Evolutionary conservation across 2,329 filamentous ascomycete genomes (phyloP), one percentile per base, ranked within the genome.

Genomic region (Aspergillus sp.): DNA sequence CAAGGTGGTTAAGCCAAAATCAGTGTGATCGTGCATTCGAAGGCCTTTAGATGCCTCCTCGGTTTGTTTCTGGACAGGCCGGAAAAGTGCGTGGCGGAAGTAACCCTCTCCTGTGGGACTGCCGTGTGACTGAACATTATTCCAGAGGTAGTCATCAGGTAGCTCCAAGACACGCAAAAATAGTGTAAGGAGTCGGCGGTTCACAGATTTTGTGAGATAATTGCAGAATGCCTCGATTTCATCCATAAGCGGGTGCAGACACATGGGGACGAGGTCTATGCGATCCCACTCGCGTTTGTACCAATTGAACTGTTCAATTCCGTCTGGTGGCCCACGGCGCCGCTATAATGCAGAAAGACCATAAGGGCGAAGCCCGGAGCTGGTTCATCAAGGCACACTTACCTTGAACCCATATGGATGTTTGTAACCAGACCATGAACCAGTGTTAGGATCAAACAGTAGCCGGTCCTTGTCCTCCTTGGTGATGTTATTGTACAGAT

Each of bases 301-400:
- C 72, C 74, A 80, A 64, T 81, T 81, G 65, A 80, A 81, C 53
- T 81, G 78, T 56, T 81, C 78, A 49, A 80, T 80, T 3, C 77
- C 78, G 58, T 80, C 79, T 14, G 70, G 61, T 11, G 68, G 59
- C 1, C 74, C 76, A 2, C 68, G 71, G 36, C 74, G 63, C 43
- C 76, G 74, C 72, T 76, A n/a, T n/a, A n/a, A n/a, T n/a, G n/a
- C n/a, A n/a, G n/a, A n/a, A n/a, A n/a, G n/a, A n/a, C n/a, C n/a
- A n/a, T n/a, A n/a, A n/a, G n/a, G n/a, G n/a, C n/a, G n/a, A n/a
- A n/a, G n/a, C n/a, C n/a, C n/a, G n/a, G n/a, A n/a, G 0, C 1
- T 19, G 16, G 19, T 7, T 2, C 50, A 51, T 63, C n/a, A n/a
- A n/a, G n/a, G n/a, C n/a, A n/a, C n/a, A n/a, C n/a, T n/a, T n/a